Evolutionary conservation across 139 green algal genomes (phyloP).

Genomic region (Pycnococcus provasolii): DNA sequence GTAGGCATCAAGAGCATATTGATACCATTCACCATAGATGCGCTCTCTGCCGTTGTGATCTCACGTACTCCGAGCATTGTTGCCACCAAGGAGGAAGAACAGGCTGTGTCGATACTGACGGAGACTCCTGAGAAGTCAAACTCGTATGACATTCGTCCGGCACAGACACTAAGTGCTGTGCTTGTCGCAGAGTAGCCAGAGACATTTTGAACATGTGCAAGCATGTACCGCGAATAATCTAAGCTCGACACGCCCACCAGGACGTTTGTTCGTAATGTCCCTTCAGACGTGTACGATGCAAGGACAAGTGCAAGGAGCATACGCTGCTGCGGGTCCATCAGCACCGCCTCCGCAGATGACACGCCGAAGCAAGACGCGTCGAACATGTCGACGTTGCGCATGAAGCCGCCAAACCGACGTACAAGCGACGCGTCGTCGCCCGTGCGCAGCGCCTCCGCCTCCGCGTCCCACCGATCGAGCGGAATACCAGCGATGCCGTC

Average conservation of each 20-base stretch:
- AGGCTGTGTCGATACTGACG: constrained; percentile 55
- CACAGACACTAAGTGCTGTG: constrained; percentile 42
- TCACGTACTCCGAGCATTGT: neutral
- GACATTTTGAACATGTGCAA: no score
- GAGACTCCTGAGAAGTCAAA: constrained; percentile 35
- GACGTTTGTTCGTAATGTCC: no score
- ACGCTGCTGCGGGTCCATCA: constrained; percentile 21
- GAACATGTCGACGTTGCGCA: constrained; percentile 50
- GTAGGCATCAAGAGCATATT: constrained; percentile 15
- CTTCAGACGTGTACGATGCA: no score
- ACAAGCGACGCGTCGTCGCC: constrained; percentile 17
- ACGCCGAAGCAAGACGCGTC: constrained; percentile 33
- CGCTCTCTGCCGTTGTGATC: no score
- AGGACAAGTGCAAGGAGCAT: constrained; percentile 23
- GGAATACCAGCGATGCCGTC: constrained; percentile 22
- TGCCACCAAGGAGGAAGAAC: constrained; percentile 71
- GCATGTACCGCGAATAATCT: no score
- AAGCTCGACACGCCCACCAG: no score
- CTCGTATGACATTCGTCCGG: constrained; percentile 39
- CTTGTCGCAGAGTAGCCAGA: neutral
- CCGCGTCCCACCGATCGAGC: constrained; percentile 38
- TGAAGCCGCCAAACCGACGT: constrained; percentile 52
- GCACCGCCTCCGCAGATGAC: neutral
- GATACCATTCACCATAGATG: neutral
- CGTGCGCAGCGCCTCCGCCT: neutral